Percentiles rank a stretch among this genome's conserved stretches.
Conservation (phyloP, 164 flowering plant species). For the Warburgia ugandensis region DNA sequence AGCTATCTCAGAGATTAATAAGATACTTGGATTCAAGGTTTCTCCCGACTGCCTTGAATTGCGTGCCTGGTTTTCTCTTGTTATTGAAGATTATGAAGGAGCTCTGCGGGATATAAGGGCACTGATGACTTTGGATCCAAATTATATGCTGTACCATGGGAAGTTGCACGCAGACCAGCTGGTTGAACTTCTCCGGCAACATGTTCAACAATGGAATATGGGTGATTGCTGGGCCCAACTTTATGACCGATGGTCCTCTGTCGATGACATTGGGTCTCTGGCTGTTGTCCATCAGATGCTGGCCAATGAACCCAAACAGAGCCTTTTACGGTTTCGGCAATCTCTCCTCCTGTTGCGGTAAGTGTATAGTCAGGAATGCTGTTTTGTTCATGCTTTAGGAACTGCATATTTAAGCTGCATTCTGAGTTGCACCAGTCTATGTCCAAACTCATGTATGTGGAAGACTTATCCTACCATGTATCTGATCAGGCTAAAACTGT, state of each 20-base stretch:
- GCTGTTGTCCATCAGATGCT: constrained; percentile 75
- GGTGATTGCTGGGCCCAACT: constrained; percentile 90
- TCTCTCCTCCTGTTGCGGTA: constrained; percentile 68
- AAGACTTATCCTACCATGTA: too few species aligned
- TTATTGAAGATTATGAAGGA: constrained; percentile 56
- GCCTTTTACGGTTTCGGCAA: constrained; percentile 56
- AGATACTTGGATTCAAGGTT: constrained; percentile 58
- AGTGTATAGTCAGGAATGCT: too few species aligned
- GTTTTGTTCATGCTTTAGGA: background rate
- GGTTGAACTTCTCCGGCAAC: constrained; percentile 50
- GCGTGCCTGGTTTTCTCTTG: constrained; percentile 72
- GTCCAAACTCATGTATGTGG: too few species aligned
- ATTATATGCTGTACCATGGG: constrained; percentile 68
- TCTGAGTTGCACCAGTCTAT: too few species aligned
- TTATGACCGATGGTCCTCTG: constrained; percentile 62
- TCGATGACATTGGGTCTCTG: constrained; percentile 76
- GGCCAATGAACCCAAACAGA: constrained; percentile 44
- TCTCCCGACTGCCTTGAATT: constrained; percentile 80
- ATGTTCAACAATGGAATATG: constrained; percentile 42
- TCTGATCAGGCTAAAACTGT: too few species aligned
- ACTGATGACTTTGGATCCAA: constrained; percentile 60
- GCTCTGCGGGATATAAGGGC: constrained; percentile 68
- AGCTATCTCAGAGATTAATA: constrained; percentile 61
- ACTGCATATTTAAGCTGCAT: background rate
- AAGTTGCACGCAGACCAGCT: constrained; percentile 43